These are phyloP conservation scores for Dictyostelium intermedium DNA, from an alignment of 78 protist genomes.

Conservation along the genomic window DNA sequence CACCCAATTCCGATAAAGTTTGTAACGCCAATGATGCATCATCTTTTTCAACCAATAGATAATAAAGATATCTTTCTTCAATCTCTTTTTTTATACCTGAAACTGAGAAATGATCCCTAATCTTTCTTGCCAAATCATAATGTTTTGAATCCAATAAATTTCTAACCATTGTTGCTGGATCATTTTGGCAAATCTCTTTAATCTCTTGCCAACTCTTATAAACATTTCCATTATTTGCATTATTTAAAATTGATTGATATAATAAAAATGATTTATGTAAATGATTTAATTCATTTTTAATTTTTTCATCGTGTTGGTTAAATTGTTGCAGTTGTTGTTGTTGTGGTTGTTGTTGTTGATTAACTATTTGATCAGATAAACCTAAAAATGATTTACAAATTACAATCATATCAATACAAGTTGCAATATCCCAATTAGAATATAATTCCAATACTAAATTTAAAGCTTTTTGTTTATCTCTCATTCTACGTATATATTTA, in stretches of 20 bases:
- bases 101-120: constrained; percentile 44
- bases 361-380: not conserved
- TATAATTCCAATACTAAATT: constrained; percentile 41
- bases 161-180: constrained; percentile 43
- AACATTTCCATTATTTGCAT: constrained; percentile 5
- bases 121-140: constrained; percentile 56
- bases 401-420: constrained; percentile 57
- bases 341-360: not conserved
- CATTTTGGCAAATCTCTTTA: constrained; percentile 32
- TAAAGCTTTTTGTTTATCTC: constrained; percentile 38
- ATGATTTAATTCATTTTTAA: not conserved
- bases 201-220: constrained; percentile 44
- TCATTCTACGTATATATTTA: constrained; percentile 50
- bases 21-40: constrained; percentile 61
- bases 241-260: constrained; percentile 25
- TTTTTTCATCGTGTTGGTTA: not conserved
- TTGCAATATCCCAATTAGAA: constrained; percentile 42
- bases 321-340: not conserved
- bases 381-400: constrained; percentile 17
- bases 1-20: constrained; percentile 40
- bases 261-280: constrained; percentile 41
- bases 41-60: constrained; percentile 71
- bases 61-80: constrained; percentile 56
- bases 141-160: constrained; percentile 32
- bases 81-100: constrained; percentile 45